These are phyloP conservation scores for Arbutus unedo DNA, from an alignment of 148 eudicot genomes.

Conservation along the genomic window DNA sequence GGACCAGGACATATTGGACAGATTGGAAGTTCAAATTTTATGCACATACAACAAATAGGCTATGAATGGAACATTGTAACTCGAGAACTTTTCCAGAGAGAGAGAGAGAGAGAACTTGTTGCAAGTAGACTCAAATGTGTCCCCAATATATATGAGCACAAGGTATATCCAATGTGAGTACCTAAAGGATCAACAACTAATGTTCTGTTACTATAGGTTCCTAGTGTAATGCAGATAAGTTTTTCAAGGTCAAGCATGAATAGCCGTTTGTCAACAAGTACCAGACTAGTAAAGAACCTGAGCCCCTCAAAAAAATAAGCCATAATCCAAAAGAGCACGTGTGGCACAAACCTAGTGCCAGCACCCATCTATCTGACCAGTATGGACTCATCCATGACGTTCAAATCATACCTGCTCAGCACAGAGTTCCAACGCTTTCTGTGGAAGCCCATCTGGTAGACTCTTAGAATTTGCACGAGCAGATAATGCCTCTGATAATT, in stretches of 20 bases:
- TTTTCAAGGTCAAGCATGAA: background rate
- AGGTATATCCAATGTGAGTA: background rate
- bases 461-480: constrained; percentile 54
- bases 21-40: background rate
- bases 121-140: background rate
- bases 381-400: background rate
- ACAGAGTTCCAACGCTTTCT: constrained; percentile 57
- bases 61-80: background rate
- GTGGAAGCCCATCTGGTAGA: constrained; percentile 58
- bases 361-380: background rate
- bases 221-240: background rate
- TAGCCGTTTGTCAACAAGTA: background rate
- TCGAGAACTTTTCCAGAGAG: background rate
- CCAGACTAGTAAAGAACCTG: background rate
- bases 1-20: background rate
- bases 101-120: background rate
- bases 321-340: background rate
- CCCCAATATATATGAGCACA: background rate
- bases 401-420: constrained; percentile 55
- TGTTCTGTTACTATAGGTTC: background rate
- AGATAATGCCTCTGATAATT: constrained; percentile 82
- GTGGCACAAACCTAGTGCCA: background rate
- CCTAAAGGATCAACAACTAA: background rate
- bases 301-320: background rate
- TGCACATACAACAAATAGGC: background rate